Evolutionary conservation across 306 rosid species (phyloP), one percentile per base, ranked within the genome.

Genomic region (Crataegus laevigata): DNA sequence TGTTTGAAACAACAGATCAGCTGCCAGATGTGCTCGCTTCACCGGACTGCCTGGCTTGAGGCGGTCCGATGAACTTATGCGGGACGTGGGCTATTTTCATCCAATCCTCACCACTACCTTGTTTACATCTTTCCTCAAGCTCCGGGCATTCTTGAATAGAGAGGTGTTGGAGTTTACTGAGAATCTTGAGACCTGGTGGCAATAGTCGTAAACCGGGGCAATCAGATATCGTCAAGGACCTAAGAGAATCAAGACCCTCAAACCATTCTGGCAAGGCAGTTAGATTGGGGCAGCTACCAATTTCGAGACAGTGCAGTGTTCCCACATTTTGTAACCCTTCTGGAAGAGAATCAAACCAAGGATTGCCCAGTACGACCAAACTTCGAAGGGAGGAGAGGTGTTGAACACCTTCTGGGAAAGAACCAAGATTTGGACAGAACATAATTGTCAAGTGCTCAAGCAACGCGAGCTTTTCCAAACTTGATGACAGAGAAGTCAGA

Each of bases 381-480:
- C 59, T 76, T 55, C 14, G n/a, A 25, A 61, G 66, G 3, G 66
- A 2, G 6, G 58, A 66, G 34, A 76, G 74, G 79, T 67, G 63
- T 32, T 55, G 67, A 0, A 67, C 19, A 19, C 74, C 67, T 4
- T 40, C 29, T 42, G 79, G 68, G 6, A 76, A 42, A 22, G 24
- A 11, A 28, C 42, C 57, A 28, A 61, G 66, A 1, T 6, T 14
- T 61, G 38, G 66, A 61, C 11, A 61, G 30, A 13, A 12, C 38
- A 67, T 76, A 42, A 76, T 76, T 32, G 11, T 68, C 60, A 76
- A 76, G 67, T 58, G 51, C 67, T 67, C 74, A 57, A 67, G 79
- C 18, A 54, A 76, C 12, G 58, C 40, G 42, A 68, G 79, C n/a
- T 15, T 13, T 36, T 25, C 65, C 40, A 75, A 52, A 19, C 66